Percentiles rank a stretch among this genome's conserved stretches.
phyloP scores from a whole-genome alignment of 2,329 filamentous ascomycete genomes.

The Aspergillus caelatus region DNA sequence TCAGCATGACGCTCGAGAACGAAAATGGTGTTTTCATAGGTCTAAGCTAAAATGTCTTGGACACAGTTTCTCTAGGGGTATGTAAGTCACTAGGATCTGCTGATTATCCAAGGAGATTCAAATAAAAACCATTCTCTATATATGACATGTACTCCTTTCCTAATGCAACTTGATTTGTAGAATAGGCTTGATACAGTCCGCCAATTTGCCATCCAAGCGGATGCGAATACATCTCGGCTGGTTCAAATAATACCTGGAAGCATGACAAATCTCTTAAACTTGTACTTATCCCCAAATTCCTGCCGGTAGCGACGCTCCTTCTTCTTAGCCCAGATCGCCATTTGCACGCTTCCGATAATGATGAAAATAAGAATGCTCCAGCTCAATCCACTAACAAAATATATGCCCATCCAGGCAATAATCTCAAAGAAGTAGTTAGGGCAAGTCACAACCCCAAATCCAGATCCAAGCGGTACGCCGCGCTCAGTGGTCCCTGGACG shows the following conservation, averaged over 20 bases:
- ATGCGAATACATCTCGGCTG: not conserved
- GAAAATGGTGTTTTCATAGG: constrained; percentile 18
- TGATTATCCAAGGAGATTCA: too few relatives aligned
- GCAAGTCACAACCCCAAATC: constrained; percentile 86
- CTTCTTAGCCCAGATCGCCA: constrained; percentile 85
- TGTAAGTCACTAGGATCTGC: too few relatives aligned
- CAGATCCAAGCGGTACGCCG: constrained; percentile 82
- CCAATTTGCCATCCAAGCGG: accelerated
- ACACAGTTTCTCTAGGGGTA: not conserved
- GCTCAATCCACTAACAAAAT: constrained; percentile 73
- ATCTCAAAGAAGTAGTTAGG: constrained; percentile 97
- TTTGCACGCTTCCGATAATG: constrained; percentile 71
- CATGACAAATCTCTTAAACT: constrained; percentile 87
- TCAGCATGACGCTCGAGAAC: constrained; percentile 20
- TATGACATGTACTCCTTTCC: not conserved
- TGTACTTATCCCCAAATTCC: constrained; percentile 91
- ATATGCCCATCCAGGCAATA: constrained; percentile 81
- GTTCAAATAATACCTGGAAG: constrained; percentile 73
- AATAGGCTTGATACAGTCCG: not conserved
- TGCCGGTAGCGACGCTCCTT: constrained; percentile 89
- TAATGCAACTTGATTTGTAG: accelerated
- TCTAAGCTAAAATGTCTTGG: not conserved
- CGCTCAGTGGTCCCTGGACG: constrained; percentile 79
- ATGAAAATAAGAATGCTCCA: constrained; percentile 79
- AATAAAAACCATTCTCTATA: too few relatives aligned